Percentiles rank a stretch among this genome's conserved stretches.
phyloP scores from a whole-genome alignment of 2,329 filamentous ascomycete genomes.

The Xylariomycetidae sp. region DNA sequence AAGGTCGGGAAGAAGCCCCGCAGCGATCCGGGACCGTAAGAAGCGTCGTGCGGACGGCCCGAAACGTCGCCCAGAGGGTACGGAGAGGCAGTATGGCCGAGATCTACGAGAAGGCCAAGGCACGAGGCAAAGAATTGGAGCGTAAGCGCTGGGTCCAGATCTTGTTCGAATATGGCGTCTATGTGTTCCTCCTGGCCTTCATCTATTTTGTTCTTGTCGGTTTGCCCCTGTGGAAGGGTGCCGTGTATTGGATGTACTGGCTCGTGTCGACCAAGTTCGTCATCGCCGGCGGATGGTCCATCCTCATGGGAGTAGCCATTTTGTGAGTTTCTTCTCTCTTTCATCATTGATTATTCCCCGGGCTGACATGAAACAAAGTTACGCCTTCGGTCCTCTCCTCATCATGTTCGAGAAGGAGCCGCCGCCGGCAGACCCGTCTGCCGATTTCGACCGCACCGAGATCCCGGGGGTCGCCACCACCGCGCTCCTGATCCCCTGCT shows the following conservation, averaged over 20 bases:
- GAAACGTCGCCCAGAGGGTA: slow-evolving; percentile 4
- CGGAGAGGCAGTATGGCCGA: slow-evolving; percentile 8
- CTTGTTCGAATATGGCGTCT: slow-evolving; percentile 14
- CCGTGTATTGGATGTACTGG: slow-evolving; percentile 38
- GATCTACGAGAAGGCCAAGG: slow-evolving; percentile 15
- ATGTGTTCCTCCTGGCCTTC: slow-evolving; percentile 28
- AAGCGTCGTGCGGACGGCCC: slow-evolving; percentile 5
- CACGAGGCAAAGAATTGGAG: slow-evolving; percentile 10
- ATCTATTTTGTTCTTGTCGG: slow-evolving; percentile 43
- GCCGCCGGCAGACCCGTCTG: slow-evolving; percentile 11
- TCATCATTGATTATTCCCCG: background rate
- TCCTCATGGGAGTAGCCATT: slow-evolving; percentile 31
- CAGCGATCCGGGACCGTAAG: slow-evolving; percentile 5
- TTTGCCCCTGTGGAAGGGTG: slow-evolving; percentile 40
- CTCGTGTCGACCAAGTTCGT: slow-evolving; percentile 34
- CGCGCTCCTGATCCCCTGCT: slow-evolving; percentile 38
- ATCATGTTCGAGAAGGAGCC: slow-evolving; percentile 29
- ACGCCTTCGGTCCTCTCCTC: slow-evolving; percentile 13
- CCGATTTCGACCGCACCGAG: slow-evolving; percentile 7
- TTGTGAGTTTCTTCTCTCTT: slow-evolving; percentile 22
- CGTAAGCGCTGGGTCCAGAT: slow-evolving; percentile 16
- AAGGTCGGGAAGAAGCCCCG: too few species aligned
- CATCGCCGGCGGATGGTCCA: slow-evolving; percentile 35
- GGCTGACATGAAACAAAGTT: slow-evolving; percentile 5
- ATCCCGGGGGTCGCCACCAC: slow-evolving; percentile 7